Percentiles rank a stretch among this genome's conserved stretches.
Evolutionary conservation across 139 green algal species (phyloP).

Genomic region (Auxenochlorella pyrenoidosa): DNA sequence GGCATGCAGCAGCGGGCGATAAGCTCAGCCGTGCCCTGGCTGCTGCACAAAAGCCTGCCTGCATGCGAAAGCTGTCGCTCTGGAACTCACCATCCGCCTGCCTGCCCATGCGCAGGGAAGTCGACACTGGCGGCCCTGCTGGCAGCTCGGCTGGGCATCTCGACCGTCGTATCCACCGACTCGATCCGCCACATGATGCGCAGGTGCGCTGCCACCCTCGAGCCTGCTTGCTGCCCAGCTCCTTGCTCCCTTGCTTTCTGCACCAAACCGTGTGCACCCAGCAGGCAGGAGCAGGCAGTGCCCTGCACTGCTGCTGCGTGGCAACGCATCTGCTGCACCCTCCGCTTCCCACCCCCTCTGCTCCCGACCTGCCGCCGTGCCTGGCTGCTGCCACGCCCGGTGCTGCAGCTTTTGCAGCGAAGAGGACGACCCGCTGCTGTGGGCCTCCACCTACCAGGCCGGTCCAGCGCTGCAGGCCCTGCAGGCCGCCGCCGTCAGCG

Average conservation of each 20-base stretch:
- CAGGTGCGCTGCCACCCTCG: background rate
- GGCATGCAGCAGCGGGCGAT: background rate
- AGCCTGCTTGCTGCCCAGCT: no score
- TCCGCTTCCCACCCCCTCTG: no score
- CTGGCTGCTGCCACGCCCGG: no score
- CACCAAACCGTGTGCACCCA: background rate
- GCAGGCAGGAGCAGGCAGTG: background rate
- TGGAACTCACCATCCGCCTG: background rate
- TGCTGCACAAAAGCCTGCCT: no score
- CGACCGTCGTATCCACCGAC: constrained; percentile 92
- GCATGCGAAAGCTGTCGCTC: no score
- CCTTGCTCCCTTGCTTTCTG: no score
- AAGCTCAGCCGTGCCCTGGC: background rate
- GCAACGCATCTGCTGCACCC: no score
- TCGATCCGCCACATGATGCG: constrained; percentile 89
- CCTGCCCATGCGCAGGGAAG: constrained; percentile 73
- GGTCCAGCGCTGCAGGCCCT: constrained; percentile 49
- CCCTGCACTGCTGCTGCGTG: no score
- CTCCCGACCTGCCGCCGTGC: background rate
- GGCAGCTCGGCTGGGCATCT: constrained; percentile 87
- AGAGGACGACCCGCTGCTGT: constrained; percentile 83
- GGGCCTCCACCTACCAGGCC: constrained; percentile 91
- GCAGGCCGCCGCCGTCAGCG: background rate
- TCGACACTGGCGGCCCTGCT: constrained; percentile 94
- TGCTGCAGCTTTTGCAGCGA: constrained; percentile 53